A percentile compares a stretch with the other conserved stretches of the same genome.
Evolutionary conservation across 1,284 basidiomycete species (phyloP).

Genomic region (Apiotrichum laibachii): DNA sequence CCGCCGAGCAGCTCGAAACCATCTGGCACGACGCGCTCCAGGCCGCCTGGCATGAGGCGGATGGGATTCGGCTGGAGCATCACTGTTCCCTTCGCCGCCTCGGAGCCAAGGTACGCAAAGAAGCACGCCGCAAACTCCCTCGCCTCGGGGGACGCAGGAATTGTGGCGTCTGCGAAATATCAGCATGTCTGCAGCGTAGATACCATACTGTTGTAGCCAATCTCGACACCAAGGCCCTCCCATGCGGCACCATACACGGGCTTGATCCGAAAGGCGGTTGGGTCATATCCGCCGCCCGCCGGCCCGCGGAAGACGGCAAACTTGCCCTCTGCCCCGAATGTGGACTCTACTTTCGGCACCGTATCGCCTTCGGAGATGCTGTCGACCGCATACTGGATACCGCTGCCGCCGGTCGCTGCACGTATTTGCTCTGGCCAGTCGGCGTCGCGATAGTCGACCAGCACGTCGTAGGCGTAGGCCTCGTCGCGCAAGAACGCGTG

Average conservation of each 20-base stretch:
- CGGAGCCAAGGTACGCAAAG: conserved; percentile 1
- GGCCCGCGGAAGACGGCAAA: conserved; percentile 6
- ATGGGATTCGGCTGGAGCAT: conserved; percentile 10
- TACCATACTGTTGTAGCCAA: conserved; percentile 6
- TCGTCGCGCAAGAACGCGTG: background rate
- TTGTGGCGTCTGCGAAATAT: background rate
- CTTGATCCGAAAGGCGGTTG: background rate
- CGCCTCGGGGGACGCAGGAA: conserved; percentile 4
- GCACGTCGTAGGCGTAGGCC: conserved; percentile 8
- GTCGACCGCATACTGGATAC: conserved; percentile 13
- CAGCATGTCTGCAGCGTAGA: background rate
- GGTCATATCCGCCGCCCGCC: background rate
- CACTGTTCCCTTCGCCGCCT: background rate
- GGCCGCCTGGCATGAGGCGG: conserved; percentile 12
- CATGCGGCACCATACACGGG: conserved; percentile 17
- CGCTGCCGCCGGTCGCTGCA: background rate
- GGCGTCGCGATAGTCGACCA: conserved; percentile 13
- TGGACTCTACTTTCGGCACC: background rate
- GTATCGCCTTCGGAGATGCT: conserved; percentile 12
- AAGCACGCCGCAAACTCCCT: conserved; percentile 11
- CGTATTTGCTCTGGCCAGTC: conserved; percentile 7
- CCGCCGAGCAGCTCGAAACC: conserved; percentile 12
- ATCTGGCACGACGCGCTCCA: conserved; percentile 9
- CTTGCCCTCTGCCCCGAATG: background rate
- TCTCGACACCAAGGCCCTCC: conserved; percentile 16